A percentile compares a stretch with the other conserved stretches of the same genome.
phyloP scores from a whole-genome alignment of 2,329 filamentous ascomycete genomes.

The Aspergillus sp. region DNA sequence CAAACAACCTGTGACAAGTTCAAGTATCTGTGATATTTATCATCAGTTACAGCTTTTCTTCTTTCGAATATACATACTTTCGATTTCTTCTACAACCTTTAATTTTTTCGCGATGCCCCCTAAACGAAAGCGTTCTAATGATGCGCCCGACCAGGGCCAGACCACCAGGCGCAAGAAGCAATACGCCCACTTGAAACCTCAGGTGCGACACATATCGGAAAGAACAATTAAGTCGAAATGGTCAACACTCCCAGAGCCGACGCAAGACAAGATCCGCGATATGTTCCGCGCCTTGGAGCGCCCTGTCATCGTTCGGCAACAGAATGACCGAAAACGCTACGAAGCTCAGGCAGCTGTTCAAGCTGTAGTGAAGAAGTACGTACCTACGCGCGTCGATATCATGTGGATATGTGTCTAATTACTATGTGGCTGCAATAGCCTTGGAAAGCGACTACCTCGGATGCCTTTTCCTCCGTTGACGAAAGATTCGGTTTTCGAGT shows the following conservation, averaged over 20 bases:
- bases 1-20: background rate
- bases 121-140: constrained; percentile 27
- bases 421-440: constrained; percentile 22
- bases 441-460: constrained; percentile 42
- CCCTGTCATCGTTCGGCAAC: constrained; percentile 43
- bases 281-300: constrained; percentile 44
- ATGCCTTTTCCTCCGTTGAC: constrained; percentile 48
- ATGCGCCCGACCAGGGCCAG: constrained; percentile 18
- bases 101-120: constrained; percentile 17
- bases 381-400: background rate
- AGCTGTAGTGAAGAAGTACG: constrained; percentile 44
- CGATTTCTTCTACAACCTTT: background rate
- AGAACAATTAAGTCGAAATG: constrained; percentile 48
- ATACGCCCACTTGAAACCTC: constrained; percentile 42
- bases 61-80: background rate
- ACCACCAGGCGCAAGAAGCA: constrained; percentile 24
- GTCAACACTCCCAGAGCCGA: constrained; percentile 43
- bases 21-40: background rate
- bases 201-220: constrained; percentile 42
- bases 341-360: constrained; percentile 43
- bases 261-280: constrained; percentile 43
- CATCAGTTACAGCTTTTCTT: background rate
- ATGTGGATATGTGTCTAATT: background rate
- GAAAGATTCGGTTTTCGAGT: constrained; percentile 45
- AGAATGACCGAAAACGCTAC: constrained; percentile 43